Conservation (phyloP, 805 yeast species). For the Candida corydali region DNA sequence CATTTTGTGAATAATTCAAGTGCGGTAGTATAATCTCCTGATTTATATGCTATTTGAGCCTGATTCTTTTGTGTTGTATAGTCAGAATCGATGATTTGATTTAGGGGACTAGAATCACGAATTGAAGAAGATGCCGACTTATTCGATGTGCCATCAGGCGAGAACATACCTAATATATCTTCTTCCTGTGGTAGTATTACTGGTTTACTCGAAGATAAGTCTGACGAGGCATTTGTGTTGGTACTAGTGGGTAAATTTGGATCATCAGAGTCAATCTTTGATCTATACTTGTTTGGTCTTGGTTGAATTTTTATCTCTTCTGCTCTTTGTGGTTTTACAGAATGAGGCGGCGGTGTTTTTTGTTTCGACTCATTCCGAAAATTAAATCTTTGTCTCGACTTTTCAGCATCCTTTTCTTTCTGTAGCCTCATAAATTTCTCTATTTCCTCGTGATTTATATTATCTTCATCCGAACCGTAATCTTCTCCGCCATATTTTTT, state of each 20-base stretch:
- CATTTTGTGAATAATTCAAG: slow-evolving; percentile 53
- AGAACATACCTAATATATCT: slow-evolving; percentile 25
- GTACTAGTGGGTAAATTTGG: background rate
- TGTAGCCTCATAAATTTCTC: slow-evolving; percentile 35
- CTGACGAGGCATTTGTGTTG: too few relatives aligned
- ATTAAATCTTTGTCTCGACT: slow-evolving; percentile 21
- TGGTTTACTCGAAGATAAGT: background rate
- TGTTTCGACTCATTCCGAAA: background rate
- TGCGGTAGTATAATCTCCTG: slow-evolving; percentile 81
- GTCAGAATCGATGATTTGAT: slow-evolving; percentile 38
- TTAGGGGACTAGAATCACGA: slow-evolving; percentile 18
- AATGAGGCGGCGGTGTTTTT: background rate
- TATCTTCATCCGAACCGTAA: slow-evolving; percentile 46
- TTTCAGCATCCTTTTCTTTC: slow-evolving; percentile 32
- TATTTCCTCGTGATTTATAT: slow-evolving; percentile 41
- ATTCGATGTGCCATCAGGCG: slow-evolving; percentile 1
- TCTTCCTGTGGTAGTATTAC: slow-evolving; percentile 12
- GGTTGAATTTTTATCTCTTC: background rate
- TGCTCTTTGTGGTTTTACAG: background rate
- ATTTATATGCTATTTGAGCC: slow-evolving; percentile 62
- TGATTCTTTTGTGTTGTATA: slow-evolving; percentile 46
- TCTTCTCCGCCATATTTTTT: slow-evolving; percentile 32
- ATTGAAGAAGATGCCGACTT: background rate
- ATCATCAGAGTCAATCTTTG: background rate
- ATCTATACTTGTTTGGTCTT: background rate